Evolutionary conservation across 495 filamentous ascomycete genomes (phyloP).

Genomic region (Trichoderma gamsii): DNA sequence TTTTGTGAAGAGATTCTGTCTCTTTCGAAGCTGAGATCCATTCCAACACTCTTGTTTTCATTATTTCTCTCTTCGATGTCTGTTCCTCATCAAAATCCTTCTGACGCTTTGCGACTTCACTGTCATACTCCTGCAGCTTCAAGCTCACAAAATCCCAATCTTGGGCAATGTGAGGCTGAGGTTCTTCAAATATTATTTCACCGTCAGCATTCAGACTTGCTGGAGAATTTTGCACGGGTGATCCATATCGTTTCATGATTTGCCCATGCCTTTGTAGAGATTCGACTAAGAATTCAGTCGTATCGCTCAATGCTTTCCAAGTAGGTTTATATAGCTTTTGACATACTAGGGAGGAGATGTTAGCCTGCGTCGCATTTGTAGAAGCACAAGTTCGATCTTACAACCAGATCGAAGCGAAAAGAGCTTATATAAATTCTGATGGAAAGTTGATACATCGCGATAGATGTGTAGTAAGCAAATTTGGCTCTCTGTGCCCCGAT

Average conservation of each 20-base stretch:
- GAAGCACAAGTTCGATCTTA: not conserved
- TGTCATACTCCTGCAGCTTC: not conserved
- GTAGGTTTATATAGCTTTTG: not conserved
- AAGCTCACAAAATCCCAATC: not conserved
- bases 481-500: not conserved
- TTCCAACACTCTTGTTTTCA: not conserved
- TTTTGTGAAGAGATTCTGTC: not conserved
- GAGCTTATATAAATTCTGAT: not conserved
- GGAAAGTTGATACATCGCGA: not conserved
- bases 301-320: not conserved
- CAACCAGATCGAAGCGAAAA: not conserved
- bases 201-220: not conserved
- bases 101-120: not conserved
- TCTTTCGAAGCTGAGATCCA: conserved; percentile 1
- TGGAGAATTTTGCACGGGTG: not conserved
- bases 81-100: not conserved
- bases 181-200: not conserved
- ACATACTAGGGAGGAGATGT: not conserved
- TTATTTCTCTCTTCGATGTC: not conserved
- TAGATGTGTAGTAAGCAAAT: not conserved
- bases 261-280: not conserved
- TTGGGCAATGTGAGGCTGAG: not conserved
- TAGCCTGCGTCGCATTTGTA: not conserved
- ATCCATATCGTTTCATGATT: not conserved
- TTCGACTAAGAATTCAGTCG: not conserved